These are phyloP conservation scores for Trichoderma gracile DNA, from an alignment of 2,329 filamentous ascomycete species.

Conservation along the genomic window DNA sequence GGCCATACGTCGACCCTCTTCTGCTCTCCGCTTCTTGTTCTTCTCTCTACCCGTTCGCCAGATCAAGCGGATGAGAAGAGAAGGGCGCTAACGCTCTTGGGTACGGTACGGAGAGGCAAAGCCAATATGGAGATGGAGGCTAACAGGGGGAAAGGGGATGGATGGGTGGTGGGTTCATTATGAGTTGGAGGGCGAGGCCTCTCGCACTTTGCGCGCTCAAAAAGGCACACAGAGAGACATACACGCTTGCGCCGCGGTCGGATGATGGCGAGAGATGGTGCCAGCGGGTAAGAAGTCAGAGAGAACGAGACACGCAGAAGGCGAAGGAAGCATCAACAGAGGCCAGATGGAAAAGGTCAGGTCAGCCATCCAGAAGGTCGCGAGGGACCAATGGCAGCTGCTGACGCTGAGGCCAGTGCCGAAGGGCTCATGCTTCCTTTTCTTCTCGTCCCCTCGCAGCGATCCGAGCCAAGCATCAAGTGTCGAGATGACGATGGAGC, in stretches of 20 bases:
- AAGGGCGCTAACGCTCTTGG: background rate
- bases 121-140: background rate
- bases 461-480: conserved; percentile 1
- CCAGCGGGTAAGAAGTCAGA: background rate
- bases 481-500: conserved; percentile 20
- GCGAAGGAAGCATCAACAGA: background rate
- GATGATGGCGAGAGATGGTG: conserved; percentile 20
- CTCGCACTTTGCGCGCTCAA: background rate
- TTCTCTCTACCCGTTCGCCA: background rate
- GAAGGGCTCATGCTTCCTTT: background rate
- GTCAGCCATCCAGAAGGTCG: background rate
- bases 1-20: too few species aligned
- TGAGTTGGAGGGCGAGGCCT: conserved; percentile 5
- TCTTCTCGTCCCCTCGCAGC: background rate
- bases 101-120: background rate
- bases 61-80: background rate
- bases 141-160: conserved; percentile 10
- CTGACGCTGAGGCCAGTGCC: background rate
- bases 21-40: background rate
- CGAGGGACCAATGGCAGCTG: background rate
- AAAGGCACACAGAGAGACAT: too few species aligned
- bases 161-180: conserved; percentile 13
- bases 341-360: background rate
- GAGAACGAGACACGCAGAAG: background rate
- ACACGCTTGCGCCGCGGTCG: conserved; percentile 8